These are phyloP conservation scores for Prasinococcaceae sp. DNA, from an alignment of 139 green algal species.

Conservation along the genomic window DNA sequence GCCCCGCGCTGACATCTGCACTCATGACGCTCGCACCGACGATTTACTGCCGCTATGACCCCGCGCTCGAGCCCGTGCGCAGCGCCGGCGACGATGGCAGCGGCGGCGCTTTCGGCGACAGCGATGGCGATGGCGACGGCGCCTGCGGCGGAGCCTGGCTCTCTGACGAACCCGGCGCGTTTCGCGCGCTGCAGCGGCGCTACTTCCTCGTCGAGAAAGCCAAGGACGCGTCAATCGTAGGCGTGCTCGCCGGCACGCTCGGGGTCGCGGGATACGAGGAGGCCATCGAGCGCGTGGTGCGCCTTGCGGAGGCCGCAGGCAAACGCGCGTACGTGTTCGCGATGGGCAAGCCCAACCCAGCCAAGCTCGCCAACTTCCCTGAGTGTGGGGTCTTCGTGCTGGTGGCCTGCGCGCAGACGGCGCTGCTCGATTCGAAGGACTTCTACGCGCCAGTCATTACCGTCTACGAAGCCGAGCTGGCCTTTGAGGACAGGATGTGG, in stretches of 20 bases:
- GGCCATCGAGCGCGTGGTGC: constrained; percentile 34
- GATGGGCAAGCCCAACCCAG: constrained; percentile 75
- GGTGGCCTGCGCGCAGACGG: constrained; percentile 28
- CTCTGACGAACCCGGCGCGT: neutral
- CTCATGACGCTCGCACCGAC: constrained; percentile 6
- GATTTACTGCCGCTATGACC: no score
- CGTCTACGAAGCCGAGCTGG: constrained; percentile 60
- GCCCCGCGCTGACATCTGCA: constrained; percentile 16
- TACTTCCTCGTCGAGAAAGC: constrained; percentile 80
- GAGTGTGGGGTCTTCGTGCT: constrained; percentile 52
- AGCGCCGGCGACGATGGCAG: no score
- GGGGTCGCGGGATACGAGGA: constrained; percentile 53
- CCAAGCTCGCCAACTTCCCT: constrained; percentile 94
- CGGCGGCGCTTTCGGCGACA: no score
- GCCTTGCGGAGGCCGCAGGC: constrained; percentile 19
- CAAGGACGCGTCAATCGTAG: constrained; percentile 63
- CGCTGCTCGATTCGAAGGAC: constrained; percentile 73
- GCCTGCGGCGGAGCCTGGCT: neutral
- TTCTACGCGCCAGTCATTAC: constrained; percentile 83
- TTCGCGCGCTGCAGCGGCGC: neutral
- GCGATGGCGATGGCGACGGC: no score
- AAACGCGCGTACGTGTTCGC: constrained; percentile 30
- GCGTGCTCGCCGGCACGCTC: constrained; percentile 62
- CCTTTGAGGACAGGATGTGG: constrained; percentile 20
- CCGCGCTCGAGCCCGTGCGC: no score